A percentile compares a stretch with the other conserved stretches of the same genome.
Conservation (phyloP, 2,329 filamentous ascomycete genomes). For the Cadophora sp. region DNA sequence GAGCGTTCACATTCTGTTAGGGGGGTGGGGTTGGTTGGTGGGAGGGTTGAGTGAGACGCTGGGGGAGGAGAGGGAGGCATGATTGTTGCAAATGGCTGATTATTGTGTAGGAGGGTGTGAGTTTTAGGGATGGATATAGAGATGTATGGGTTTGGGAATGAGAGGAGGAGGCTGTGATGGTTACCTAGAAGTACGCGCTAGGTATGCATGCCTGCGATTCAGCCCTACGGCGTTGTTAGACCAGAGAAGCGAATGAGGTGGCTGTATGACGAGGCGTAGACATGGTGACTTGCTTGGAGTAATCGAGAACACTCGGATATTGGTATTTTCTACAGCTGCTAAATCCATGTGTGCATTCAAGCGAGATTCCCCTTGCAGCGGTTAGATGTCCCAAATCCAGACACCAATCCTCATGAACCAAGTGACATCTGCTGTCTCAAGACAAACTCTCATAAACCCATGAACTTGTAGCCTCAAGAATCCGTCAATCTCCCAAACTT, state of each 20-base stretch:
- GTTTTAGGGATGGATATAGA: too few relatives aligned
- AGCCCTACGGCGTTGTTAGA: background rate
- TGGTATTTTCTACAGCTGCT: background rate
- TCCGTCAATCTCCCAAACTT: slow-evolving; percentile 42
- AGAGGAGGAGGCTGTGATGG: background rate
- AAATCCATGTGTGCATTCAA: background rate
- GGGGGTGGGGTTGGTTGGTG: background rate
- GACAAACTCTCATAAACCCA: background rate
- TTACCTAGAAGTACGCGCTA: background rate
- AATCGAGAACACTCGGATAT: background rate
- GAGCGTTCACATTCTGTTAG: background rate
- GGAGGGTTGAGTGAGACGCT: background rate
- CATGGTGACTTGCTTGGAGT: background rate
- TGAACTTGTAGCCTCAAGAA: background rate
- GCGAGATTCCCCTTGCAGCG: too few relatives aligned
- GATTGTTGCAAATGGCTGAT: background rate
- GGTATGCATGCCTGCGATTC: background rate
- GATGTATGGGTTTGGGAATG: too few relatives aligned
- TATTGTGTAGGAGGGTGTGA: too few relatives aligned
- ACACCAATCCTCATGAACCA: background rate
- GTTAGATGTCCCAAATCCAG: too few relatives aligned
- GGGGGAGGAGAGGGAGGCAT: background rate
- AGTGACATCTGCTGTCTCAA: background rate
- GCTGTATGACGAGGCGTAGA: background rate
- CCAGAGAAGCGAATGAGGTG: background rate